Conservation (phyloP, 2,329 filamentous ascomycete genomes). For the Diaporthe sp. region DNA sequence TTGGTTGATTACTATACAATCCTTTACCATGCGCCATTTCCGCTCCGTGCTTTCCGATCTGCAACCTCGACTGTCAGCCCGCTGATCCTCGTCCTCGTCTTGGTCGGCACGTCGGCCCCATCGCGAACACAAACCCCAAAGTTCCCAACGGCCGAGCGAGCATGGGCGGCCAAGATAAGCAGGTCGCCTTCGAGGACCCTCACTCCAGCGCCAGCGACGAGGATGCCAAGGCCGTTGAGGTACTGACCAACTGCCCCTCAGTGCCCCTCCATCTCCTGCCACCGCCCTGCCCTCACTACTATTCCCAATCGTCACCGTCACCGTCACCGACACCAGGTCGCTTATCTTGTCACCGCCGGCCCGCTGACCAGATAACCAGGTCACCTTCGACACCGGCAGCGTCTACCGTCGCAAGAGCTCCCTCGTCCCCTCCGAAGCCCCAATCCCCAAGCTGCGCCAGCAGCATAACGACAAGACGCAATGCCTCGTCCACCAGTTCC, state of each 20-base stretch:
- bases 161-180: slow-evolving; percentile 39
- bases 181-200: slow-evolving; percentile 43
- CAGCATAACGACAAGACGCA: slow-evolving; percentile 57
- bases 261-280: neutral
- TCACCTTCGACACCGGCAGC: slow-evolving; percentile 71
- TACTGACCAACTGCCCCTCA: slow-evolving; percentile 42
- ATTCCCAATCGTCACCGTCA: neutral
- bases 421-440: slow-evolving; percentile 63
- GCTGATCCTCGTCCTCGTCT: neutral
- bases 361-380: slow-evolving; percentile 48
- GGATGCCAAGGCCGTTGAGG: slow-evolving; percentile 62
- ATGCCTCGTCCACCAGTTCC: slow-evolving; percentile 73
- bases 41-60: slow-evolving; percentile 12
- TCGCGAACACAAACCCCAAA: neutral
- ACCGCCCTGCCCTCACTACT: neutral
- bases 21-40: slow-evolving; percentile 2
- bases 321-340: neutral
- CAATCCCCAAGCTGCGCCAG: slow-evolving; percentile 48
- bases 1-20: slow-evolving; percentile 13
- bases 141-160: neutral
- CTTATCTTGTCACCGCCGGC: neutral
- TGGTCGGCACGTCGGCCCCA: too few relatives aligned
- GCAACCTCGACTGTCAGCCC: slow-evolving; percentile 12
- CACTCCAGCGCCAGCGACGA: slow-evolving; percentile 61
- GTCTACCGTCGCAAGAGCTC: slow-evolving; percentile 75